A percentile compares a stretch with the other conserved stretches of the same genome.
Evolutionary conservation across 192 early-diverging fungal species (phyloP).

Genomic region (Gigaspora rosea): DNA sequence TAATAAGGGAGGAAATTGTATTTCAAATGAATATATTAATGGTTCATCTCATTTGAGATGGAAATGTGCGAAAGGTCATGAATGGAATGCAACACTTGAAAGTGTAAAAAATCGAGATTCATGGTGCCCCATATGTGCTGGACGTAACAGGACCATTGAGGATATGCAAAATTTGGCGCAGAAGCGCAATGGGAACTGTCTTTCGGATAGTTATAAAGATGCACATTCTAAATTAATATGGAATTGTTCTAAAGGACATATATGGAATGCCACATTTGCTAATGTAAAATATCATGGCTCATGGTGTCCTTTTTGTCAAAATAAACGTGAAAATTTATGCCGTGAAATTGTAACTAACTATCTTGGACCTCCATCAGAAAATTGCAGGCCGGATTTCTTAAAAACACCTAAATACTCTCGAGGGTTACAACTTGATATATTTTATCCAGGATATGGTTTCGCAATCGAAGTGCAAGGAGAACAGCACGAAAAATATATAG

Average conservation of each 20-base stretch:
- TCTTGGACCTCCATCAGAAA: neutral
- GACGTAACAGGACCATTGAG: neutral
- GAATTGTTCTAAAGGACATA: conserved; percentile 15
- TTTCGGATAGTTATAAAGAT: conserved; percentile 26
- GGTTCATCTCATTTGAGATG: conserved; percentile 20
- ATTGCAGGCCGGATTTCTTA: conserved; percentile 10
- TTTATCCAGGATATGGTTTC: conserved; percentile 11
- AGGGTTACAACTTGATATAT: conserved; percentile 22
- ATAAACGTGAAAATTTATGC: no score
- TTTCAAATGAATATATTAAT: conserved; percentile 29
- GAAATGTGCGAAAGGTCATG: conserved; percentile 26
- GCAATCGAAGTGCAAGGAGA: no score
- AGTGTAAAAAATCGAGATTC: conserved; percentile 21
- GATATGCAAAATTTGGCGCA: conserved; percentile 10
- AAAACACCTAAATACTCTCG: neutral
- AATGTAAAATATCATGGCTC: conserved; percentile 3
- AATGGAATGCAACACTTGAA: conserved; percentile 31
- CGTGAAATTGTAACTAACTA: conserved; percentile 9
- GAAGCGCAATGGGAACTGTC: conserved; percentile 23
- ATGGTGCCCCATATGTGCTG: conserved; percentile 6
- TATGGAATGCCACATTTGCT: conserved; percentile 13
- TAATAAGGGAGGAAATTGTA: conserved; percentile 9
- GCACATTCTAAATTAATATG: conserved; percentile 17
- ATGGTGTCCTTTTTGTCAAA: neutral
- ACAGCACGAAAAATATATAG: no score